phyloP scores from a whole-genome alignment of 2,329 filamentous ascomycete species.

The Cladosporium sphaerospermum region DNA sequence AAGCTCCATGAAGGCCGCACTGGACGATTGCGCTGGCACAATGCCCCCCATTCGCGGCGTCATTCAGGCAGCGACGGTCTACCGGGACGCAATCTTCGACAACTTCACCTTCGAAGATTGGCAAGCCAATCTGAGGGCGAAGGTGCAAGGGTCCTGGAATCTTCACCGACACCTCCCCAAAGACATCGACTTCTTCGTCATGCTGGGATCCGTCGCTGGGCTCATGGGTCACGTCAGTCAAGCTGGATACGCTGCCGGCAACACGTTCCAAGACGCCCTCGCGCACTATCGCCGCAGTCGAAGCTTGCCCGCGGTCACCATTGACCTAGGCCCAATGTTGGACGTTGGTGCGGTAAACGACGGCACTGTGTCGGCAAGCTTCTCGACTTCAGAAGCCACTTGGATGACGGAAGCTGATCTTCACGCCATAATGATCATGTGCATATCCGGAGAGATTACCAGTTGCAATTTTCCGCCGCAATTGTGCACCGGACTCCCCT shows the following conservation, averaged over 20 bases:
- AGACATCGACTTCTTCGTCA: slow-evolving; percentile 28
- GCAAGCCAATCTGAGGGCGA: slow-evolving; percentile 16
- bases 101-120: slow-evolving; percentile 23
- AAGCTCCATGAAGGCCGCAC: not conserved
- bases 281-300: slow-evolving; percentile 21
- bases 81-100: slow-evolving; percentile 19
- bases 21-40: not conserved
- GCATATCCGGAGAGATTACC: not conserved
- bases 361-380: not conserved
- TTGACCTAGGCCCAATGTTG: slow-evolving; percentile 24
- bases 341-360: not conserved
- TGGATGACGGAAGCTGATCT: slow-evolving; percentile 1
- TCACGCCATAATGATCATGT: not conserved
- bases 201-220: slow-evolving; percentile 21
- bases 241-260: slow-evolving; percentile 21
- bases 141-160: slow-evolving; percentile 27
- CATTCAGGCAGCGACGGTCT: slow-evolving; percentile 31
- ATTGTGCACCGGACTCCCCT: not conserved
- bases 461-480: not conserved
- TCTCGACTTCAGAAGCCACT: not conserved
- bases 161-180: slow-evolving; percentile 16
- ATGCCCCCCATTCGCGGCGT: slow-evolving; percentile 11
- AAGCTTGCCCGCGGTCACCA: slow-evolving; percentile 20
- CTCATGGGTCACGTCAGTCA: slow-evolving; percentile 21
- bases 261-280: slow-evolving; percentile 23